Conservation (phyloP, 2,329 filamentous ascomycete species). For the Albifimbria verrucaria region DNA sequence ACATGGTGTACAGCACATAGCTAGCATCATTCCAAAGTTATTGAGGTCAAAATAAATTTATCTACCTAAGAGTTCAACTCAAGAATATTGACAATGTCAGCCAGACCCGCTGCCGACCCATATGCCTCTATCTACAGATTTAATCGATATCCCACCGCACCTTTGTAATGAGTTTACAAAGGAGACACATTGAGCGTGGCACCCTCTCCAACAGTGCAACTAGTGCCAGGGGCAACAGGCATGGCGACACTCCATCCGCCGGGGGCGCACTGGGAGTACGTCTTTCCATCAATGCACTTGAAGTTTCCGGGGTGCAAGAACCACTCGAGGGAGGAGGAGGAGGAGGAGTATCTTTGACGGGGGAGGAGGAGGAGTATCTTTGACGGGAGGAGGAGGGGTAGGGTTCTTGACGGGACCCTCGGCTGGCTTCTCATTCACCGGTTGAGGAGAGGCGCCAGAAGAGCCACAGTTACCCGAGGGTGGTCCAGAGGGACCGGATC, state of each 20-base stretch:
- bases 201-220: slow-evolving; percentile 26
- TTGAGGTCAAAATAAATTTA: no score
- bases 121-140: neutral
- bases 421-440: no score
- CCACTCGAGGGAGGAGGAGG: slow-evolving; percentile 27
- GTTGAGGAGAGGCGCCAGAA: neutral
- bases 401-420: neutral
- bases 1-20: no score
- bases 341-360: slow-evolving; percentile 9
- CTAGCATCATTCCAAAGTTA: no score
- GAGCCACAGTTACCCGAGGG: slow-evolving; percentile 21
- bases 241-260: slow-evolving; percentile 46
- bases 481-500: slow-evolving; percentile 28
- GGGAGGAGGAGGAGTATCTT: slow-evolving; percentile 12
- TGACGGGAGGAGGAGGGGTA: slow-evolving; percentile 14
- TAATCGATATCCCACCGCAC: neutral
- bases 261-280: slow-evolving; percentile 54
- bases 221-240: slow-evolving; percentile 41
- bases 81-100: neutral
- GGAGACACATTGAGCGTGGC: neutral
- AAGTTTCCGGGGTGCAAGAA: slow-evolving; percentile 47
- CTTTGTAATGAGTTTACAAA: neutral
- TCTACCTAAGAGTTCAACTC: neutral
- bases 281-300: slow-evolving; percentile 49
- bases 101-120: neutral